Base-by-base conservation (phyloP, 2,329 filamentous ascomycete genomes). In the Penicillium concentricum region DNA sequence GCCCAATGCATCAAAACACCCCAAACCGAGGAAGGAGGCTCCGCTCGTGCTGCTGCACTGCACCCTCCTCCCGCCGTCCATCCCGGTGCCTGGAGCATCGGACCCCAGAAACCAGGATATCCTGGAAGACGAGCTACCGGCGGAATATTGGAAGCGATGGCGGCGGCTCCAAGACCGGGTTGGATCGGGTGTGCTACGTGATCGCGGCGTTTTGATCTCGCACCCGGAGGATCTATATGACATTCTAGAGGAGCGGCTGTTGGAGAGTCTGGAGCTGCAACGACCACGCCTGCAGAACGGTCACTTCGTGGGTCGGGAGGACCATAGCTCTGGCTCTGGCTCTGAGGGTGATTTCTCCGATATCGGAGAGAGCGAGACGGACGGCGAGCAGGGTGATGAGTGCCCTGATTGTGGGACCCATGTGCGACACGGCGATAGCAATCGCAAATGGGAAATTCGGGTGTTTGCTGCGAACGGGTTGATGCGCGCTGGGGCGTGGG, bases 381-480 rank as follows among this genome's bases (percentile, higher is more conserved):
- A 74, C 32, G 69, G 68, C 5, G 73, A 72, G 44, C 70, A 75
- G 26, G 76, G 68, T 1, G 73, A 77, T 39, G 72, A 76, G 42
- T 84, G 82, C 64, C 72, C 73, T 1, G 81, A 84, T 54, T 84
- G 82, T 60, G 66, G 81, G 62, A 59, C 78, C 66, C 58, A 79
- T 69, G 30, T 86, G 61, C 53, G 78, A 67, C 54, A 80, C 69
- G 56, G 69, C 59, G 78, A 68, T 71, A 79, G 48, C 67, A 82
- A 72, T 71, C 82, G 62, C 72, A 85, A 76, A 76, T 87, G 70
- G 77, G 80, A 74, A 73, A 80, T 97, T 72, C 94, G 92, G 69
- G 87, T 97, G 1, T 99, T 93, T 69, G 94, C 94, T 0, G 93
- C 92, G 51, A 99, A 97, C 73, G 94, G 94, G 0, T 78, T 97